These are phyloP conservation scores for Mycocentrospora acerina DNA, from an alignment of 2,329 filamentous ascomycete genomes.

Conservation along the genomic window DNA sequence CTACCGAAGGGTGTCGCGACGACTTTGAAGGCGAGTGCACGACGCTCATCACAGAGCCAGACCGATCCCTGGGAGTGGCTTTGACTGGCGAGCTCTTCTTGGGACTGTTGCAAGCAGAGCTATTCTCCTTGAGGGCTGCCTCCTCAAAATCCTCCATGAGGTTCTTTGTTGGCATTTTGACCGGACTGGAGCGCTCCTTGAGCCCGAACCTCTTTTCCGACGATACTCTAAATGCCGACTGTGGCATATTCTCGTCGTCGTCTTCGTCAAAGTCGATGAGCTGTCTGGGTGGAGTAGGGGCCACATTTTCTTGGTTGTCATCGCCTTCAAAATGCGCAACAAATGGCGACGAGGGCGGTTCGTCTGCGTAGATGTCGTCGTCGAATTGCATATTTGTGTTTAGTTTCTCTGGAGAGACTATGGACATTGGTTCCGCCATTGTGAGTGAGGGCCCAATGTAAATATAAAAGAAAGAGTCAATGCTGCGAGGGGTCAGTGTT, in stretches of 20 bases:
- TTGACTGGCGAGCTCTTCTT: constrained; percentile 26
- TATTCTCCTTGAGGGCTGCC: constrained; percentile 5
- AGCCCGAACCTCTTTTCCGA: constrained; percentile 29
- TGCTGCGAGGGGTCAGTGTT: constrained; percentile 16
- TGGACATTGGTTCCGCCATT: constrained; percentile 37
- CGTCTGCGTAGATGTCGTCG: constrained; percentile 43
- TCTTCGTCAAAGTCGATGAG: constrained; percentile 23
- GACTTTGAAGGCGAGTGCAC: constrained; percentile 34
- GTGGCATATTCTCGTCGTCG: constrained; percentile 26
- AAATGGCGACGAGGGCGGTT: constrained; percentile 52
- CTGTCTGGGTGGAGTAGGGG: constrained; percentile 27
- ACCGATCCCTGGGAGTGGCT: constrained; percentile 16
- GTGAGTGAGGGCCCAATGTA: constrained; percentile 7
- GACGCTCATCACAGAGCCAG: constrained; percentile 32
- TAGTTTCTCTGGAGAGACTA: constrained; percentile 32
- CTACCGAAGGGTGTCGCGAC: constrained; percentile 24
- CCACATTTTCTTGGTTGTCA: constrained; percentile 39
- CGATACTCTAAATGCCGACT: constrained; percentile 37
- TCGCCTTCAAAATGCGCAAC: constrained; percentile 46
- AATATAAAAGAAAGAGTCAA: constrained; percentile 12
- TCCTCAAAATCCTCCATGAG: constrained; percentile 30
- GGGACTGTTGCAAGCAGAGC: constrained; percentile 6
- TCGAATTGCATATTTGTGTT: constrained; percentile 26
- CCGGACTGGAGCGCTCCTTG: constrained; percentile 32
- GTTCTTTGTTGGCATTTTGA: constrained; percentile 33